Percentiles rank a stretch among this genome's conserved stretches.
Evolutionary conservation across 768 basidiomycete genomes (phyloP).

Genomic region (Leccinum boreale): DNA sequence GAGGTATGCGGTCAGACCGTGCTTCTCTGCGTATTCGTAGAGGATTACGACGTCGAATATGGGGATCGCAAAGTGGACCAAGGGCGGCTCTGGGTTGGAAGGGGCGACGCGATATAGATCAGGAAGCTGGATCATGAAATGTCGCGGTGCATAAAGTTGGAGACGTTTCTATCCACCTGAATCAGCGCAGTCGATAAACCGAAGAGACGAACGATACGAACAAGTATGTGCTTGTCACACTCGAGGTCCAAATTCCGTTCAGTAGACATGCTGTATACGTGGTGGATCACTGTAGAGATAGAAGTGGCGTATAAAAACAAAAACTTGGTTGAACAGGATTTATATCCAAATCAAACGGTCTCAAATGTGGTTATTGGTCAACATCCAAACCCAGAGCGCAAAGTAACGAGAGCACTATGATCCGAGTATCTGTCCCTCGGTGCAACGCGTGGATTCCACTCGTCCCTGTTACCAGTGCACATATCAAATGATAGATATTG

Average conservation of each 20-base stretch:
- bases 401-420: not conserved
- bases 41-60: not conserved
- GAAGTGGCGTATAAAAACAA: not conserved
- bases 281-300: not conserved
- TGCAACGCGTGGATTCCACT: not conserved
- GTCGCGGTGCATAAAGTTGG: not conserved
- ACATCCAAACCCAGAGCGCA: not conserved
- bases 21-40: not conserved
- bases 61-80: slow-evolving; percentile 1
- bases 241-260: not conserved
- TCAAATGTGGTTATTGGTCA: not conserved
- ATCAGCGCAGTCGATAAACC: not conserved
- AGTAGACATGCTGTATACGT: not conserved
- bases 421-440: not conserved
- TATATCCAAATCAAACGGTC: not conserved
- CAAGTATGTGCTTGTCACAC: not conserved
- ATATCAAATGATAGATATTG: not conserved
- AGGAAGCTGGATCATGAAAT: not conserved
- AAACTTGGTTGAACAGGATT: not conserved
- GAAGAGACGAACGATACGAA: not conserved
- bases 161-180: not conserved
- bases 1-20: not conserved
- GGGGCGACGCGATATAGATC: not conserved
- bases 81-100: not conserved
- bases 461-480: not conserved